Evolutionary conservation across 2,329 filamentous ascomycete genomes (phyloP).

Genomic region (Leptographium wingfieldii): DNA sequence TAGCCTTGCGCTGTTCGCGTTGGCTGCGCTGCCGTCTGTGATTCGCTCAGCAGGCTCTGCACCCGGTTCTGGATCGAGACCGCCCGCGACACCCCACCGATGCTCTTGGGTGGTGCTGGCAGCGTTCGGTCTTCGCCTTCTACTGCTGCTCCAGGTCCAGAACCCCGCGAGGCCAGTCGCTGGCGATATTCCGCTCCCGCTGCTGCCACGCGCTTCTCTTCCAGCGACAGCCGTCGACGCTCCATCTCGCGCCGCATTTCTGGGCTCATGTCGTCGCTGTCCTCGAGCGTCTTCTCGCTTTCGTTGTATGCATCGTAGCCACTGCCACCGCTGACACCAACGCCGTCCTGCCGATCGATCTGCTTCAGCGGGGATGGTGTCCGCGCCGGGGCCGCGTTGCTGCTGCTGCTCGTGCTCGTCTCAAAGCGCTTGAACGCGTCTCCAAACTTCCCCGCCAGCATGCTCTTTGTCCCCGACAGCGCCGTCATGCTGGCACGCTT

Average conservation of each 20-base stretch:
- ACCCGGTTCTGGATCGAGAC: constrained; percentile 88
- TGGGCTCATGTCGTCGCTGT: constrained; percentile 62
- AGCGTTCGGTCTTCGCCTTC: constrained; percentile 15
- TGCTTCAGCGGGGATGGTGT: constrained; percentile 38
- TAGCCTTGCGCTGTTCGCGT: constrained; percentile 76
- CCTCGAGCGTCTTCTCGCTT: constrained; percentile 49
- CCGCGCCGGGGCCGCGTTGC: constrained; percentile 19
- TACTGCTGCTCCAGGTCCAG: constrained; percentile 11
- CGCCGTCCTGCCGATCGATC: constrained; percentile 28
- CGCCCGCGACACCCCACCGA: constrained; percentile 51
- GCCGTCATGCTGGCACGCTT: constrained; percentile 67
- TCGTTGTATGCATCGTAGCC: constrained; percentile 53
- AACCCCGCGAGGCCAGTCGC: constrained; percentile 52
- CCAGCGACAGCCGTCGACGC: constrained; percentile 64
- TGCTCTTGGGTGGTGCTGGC: constrained; percentile 37
- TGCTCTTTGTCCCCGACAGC: constrained; percentile 62
- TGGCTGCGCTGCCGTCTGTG: constrained; percentile 42
- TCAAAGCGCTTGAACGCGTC: constrained; percentile 93
- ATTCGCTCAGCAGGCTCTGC: constrained; percentile 72
- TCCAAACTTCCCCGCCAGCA: constrained; percentile 79
- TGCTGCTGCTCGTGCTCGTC: constrained; percentile 15
- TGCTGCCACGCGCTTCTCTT: constrained; percentile 79
- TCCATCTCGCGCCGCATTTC: constrained; percentile 88
- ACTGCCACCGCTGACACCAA: constrained; percentile 65
- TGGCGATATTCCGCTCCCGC: constrained; percentile 81